Base-by-base conservation (phyloP, 805 yeast species). In the Cyberlindnera americana region DNA sequence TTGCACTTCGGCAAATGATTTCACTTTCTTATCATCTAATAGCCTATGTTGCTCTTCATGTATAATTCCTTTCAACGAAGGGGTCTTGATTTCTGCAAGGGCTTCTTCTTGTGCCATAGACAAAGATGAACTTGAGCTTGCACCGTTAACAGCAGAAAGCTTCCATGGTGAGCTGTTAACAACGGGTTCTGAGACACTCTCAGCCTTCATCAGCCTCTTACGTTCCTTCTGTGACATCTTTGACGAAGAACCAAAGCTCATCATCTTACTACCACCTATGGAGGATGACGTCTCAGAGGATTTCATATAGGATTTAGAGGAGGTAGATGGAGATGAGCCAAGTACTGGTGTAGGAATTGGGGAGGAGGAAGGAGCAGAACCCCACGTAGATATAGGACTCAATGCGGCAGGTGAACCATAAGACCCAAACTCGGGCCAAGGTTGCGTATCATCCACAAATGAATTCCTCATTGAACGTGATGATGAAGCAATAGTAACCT, bases 1-100 rank as follows among this genome's bases (percentile, higher is more conserved):
- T 54, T 81, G 82, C 33, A 83, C 73, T 42, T 89, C 95, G 33
- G 75, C 79, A 30, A 85, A 59, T 2, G 85, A 69, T 39, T 68
- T 68, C 22, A 31, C 35, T 11, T 60, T 47, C 62, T 41, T 53
- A 54, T 37, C 51, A 35, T 59, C 61, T 46, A 65, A 66, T 3
- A 61, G 50, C 44, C 57, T 64, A 25, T 69, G 58, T 16, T 75
- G 66, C 38, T 75, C 78, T 36, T 72, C 70, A 22, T 66, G 61
- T 61, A 69, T 70, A 11, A 72, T 62, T n/a, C 70, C 74, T 11
- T 68, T 57, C 25, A 70, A 50, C 2, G 73, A 63, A 1, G 69
- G 69, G 26, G 33, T 17, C 32, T 4, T 9, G 12, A 34, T 10
- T 29, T 41, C 32, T 14, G 45, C 43, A 25, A 38, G 14, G 4